Percentiles rank a stretch among this genome's conserved stretches.
Evolutionary conservation across 140 eudicot species (phyloP).

Genomic region (Ambrosia hybrid): DNA sequence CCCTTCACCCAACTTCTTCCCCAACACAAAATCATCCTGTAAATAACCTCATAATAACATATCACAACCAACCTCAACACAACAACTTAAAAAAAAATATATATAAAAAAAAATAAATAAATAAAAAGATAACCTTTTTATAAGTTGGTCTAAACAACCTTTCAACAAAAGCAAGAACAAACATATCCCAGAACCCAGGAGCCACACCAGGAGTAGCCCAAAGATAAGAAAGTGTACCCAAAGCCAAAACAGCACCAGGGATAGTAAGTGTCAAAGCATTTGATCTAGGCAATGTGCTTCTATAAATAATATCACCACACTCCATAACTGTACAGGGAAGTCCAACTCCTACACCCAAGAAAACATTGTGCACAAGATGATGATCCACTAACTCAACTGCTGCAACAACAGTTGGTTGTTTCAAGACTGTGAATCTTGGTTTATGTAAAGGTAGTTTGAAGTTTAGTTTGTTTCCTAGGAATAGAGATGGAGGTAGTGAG

Average conservation of each 20-base stretch:
- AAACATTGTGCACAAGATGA: conserved; percentile 55
- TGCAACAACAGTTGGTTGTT: conserved; percentile 45
- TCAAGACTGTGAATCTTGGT: conserved; percentile 36
- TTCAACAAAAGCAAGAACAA: conserved; percentile 95
- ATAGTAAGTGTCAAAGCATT: conserved; percentile 67
- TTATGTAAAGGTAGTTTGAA: conserved; percentile 34
- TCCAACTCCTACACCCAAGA: conserved; percentile 97
- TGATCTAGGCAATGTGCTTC: conserved; percentile 90
- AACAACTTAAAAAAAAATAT: background rate
- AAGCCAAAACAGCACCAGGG: conserved; percentile 86
- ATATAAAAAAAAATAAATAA: background rate
- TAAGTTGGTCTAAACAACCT: conserved; percentile 78
- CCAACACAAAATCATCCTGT: conserved; percentile 96
- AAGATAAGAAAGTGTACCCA: conserved; percentile 82
- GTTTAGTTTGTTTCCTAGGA: conserved; percentile 60
- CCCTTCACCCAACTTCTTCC: conserved; percentile 99
- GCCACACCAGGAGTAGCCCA: conserved; percentile 99
- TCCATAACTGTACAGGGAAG: conserved; percentile 98
- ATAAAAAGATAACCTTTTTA: conserved; percentile 52
- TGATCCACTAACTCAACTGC: conserved; percentile 47
- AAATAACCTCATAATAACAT: conserved; percentile 18
- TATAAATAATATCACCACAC: conserved; percentile 94
- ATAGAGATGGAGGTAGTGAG: conserved; percentile 49
- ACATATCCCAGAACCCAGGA: conserved; percentile 99
- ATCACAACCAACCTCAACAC: background rate